Base-by-base conservation (phyloP, 345 rosid genomes). In the Kernera saxatilis region DNA sequence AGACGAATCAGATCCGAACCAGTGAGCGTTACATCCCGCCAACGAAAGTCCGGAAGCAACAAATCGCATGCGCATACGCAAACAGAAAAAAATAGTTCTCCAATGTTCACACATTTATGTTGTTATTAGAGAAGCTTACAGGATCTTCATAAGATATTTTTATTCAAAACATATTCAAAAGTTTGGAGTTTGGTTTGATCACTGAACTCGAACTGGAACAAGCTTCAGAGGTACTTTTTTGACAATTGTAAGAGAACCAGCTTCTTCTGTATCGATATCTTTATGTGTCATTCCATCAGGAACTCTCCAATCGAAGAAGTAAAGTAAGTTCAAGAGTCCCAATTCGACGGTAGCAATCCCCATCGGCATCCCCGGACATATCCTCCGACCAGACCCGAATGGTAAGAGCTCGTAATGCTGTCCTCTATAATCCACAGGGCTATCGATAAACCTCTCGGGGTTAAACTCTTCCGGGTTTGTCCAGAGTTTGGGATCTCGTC, bases 381-480 rank as follows among this genome's bases (percentile, higher is more conserved):
- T 80, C 71, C 87, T 82, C 45, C 87, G 39, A 18, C 90, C 88
- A 3, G 82, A 75, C 2, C 90, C 86, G 55, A 84, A 84, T 6
- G 90, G 90, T 67, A 84, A 61, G 21, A 86, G 72, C 80, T 86
- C 84, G 1, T 63, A 84, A 45, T 85, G 80, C 58, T 78, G 79
- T 39, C 84, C 89, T 40, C 63, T 78, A 61, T 77, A 86, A 64
- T 86, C 88, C 44, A 82, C 81, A 1, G 43, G 15, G 22, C 61
- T 79, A 8, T 64, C 79, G 17, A 80, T 35, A 45, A 84, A 86
- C 54, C 91, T 81, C 36, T 82, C 83, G 1, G 85, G 88, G 14
- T 68, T 62, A 61, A 84, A 86, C 52, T 17, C 63, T 48, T 71
- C 80, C 0, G 85, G 82, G 48, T 77, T 56, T 30, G 18, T 77